A percentile compares a stretch with the other conserved stretches of the same genome.
phyloP scores from a whole-genome alignment of 192 early-diverging fungal genomes.

The Allomyces macrogynus region DNA sequence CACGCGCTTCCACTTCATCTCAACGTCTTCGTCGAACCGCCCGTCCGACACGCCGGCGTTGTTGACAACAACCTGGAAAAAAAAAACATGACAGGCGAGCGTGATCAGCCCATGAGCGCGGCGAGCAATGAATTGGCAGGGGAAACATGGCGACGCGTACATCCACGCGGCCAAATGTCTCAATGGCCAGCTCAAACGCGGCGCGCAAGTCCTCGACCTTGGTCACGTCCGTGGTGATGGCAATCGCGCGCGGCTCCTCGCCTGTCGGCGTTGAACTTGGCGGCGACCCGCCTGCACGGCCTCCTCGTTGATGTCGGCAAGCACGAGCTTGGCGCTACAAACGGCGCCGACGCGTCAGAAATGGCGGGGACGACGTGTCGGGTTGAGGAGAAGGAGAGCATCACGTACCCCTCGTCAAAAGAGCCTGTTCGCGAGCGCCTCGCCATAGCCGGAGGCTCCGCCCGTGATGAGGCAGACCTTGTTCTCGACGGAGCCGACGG shows the following conservation, averaged over 20 bases:
- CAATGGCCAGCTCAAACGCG: constrained; percentile 17
- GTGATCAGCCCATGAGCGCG: too few species aligned
- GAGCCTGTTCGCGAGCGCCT: constrained; percentile 34
- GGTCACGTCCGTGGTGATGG: constrained; percentile 25
- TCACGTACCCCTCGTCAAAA: constrained; percentile 20
- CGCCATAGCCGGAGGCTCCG: constrained; percentile 43
- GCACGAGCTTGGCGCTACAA: constrained; percentile 33
- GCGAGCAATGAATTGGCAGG: not conserved
- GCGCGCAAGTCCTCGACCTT: constrained; percentile 10
- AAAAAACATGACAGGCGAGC: too few species aligned
- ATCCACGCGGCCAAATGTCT: constrained; percentile 34
- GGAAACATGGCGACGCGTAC: not conserved
- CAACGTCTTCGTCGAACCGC: constrained; percentile 18
- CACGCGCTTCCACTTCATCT: constrained; percentile 22
- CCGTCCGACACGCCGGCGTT: constrained; percentile 37
- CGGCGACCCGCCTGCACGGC: constrained; percentile 11
- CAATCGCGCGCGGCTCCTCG: constrained; percentile 7
- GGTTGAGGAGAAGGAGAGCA: too few species aligned
- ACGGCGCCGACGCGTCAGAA: not conserved
- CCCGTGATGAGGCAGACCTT: constrained; percentile 54
- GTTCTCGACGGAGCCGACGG: constrained; percentile 1
- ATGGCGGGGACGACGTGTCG: not conserved
- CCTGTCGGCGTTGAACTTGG: constrained; percentile 2
- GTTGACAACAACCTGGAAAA: constrained; percentile 25
- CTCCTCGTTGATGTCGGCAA: constrained; percentile 33